phyloP scores from a whole-genome alignment of 352 stramenopile species.

The Globisporangium paroecandrum region DNA sequence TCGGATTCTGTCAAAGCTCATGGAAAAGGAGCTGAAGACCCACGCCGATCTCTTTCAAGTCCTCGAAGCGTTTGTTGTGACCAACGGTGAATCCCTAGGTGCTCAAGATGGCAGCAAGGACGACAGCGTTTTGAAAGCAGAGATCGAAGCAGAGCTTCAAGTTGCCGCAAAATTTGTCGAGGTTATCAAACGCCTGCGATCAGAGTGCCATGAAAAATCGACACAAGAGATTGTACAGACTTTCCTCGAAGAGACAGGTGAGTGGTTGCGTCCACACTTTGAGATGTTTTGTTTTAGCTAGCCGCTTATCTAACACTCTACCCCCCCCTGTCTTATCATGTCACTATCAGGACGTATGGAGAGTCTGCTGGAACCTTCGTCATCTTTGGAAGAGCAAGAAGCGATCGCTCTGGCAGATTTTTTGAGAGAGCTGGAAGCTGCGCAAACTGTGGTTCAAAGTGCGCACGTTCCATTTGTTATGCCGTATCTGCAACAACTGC shows the following conservation, averaged over 20 bases:
- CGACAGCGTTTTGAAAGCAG: not conserved
- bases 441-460: slow-evolving; percentile 54
- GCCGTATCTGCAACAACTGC: slow-evolving; percentile 67
- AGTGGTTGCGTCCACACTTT: not conserved
- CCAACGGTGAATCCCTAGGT: slow-evolving; percentile 22
- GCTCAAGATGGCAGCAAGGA: not conserved
- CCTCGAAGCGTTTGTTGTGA: slow-evolving; percentile 47
- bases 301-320: not conserved
- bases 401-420: slow-evolving; percentile 66
- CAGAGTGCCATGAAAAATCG: slow-evolving; percentile 50
- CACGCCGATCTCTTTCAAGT: slow-evolving; percentile 50
- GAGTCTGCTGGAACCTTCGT: slow-evolving; percentile 43
- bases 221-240: slow-evolving; percentile 55
- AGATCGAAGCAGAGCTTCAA: slow-evolving; percentile 5
- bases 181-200: slow-evolving; percentile 36
- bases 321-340: not conserved
- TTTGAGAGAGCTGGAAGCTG: slow-evolving; percentile 55
- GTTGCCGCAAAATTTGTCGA: slow-evolving; percentile 29
- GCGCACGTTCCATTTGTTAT: slow-evolving; percentile 61
- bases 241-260: slow-evolving; percentile 53
- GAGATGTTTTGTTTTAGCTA: no score
- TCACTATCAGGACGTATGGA: slow-evolving; percentile 28
- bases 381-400: slow-evolving; percentile 45
- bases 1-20: slow-evolving; percentile 52
- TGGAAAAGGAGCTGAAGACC: slow-evolving; percentile 56